Evolutionary conservation across 345 rosid species (phyloP).

Genomic region (Xanthoceras sorbifolium): DNA sequence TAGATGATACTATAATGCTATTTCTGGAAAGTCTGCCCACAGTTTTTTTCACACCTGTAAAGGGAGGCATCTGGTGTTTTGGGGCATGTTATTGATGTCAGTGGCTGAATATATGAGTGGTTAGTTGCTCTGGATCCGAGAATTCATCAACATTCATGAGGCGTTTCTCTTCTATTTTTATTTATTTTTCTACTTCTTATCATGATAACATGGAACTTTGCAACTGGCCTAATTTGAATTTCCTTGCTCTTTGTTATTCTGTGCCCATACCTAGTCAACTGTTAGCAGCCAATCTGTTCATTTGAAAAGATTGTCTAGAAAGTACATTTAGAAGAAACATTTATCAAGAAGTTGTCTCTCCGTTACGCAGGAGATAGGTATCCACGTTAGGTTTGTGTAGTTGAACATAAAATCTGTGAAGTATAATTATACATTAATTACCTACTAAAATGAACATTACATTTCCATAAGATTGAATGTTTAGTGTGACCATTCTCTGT

Average conservation of each 20-base stretch:
- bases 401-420: not conserved
- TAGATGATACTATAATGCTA: not conserved
- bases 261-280: constrained; percentile 1
- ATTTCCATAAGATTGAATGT: no score
- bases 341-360: not conserved
- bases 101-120: constrained; percentile 7
- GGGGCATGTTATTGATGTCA: constrained; percentile 9
- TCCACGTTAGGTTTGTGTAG: not conserved
- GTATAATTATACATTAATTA: not conserved
- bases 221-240: not conserved
- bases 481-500: not conserved
- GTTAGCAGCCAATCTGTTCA: not conserved
- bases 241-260: not conserved
- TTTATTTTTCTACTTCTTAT: not conserved
- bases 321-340: not conserved
- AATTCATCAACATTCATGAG: constrained; percentile 2
- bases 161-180: not conserved
- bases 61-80: not conserved
- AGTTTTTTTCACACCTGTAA: constrained; percentile 2
- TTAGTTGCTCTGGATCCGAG: constrained; percentile 1
- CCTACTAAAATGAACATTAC: no score
- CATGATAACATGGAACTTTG: constrained; percentile 6
- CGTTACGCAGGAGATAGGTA: not conserved
- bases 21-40: constrained; percentile 10
- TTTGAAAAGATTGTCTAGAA: not conserved